Evolutionary conservation across 768 basidiomycete genomes (phyloP).

Genomic region (Mycena vulgaris): DNA sequence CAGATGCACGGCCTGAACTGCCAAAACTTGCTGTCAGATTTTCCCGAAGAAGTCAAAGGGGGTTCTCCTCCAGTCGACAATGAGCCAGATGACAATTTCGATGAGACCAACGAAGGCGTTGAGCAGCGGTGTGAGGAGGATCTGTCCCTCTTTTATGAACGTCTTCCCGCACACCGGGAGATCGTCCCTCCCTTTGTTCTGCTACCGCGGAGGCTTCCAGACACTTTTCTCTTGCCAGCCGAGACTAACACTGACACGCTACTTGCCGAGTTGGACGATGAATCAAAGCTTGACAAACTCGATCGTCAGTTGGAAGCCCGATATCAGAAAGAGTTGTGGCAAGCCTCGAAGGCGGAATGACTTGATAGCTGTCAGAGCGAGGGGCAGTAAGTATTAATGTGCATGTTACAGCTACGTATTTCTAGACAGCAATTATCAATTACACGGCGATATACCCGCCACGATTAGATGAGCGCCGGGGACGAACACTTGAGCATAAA

Average conservation of each 20-base stretch:
- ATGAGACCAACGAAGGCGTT: constrained; percentile 21
- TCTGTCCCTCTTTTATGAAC: constrained; percentile 28
- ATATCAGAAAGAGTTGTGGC: constrained; percentile 63
- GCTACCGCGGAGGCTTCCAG: constrained; percentile 26
- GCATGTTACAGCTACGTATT: constrained; percentile 22
- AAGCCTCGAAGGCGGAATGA: constrained; percentile 15
- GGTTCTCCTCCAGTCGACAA: background rate
- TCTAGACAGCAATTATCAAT: constrained; percentile 16
- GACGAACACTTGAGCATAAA: constrained; percentile 80
- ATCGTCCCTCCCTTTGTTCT: constrained; percentile 42
- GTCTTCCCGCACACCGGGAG: constrained; percentile 45
- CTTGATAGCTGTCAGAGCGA: background rate
- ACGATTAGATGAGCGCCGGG: constrained; percentile 73
- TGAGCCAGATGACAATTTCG: no score
- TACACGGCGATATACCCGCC: constrained; percentile 87
- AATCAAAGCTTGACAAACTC: constrained; percentile 55
- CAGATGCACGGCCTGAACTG: constrained; percentile 17
- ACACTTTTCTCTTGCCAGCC: constrained; percentile 39
- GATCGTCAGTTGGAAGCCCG: constrained; percentile 51
- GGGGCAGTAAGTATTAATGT: background rate
- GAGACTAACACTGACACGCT: constrained; percentile 55
- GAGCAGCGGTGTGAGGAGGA: constrained; percentile 24
- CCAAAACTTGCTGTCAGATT: constrained; percentile 5
- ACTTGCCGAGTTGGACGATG: constrained; percentile 58
- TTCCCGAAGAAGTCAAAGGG: background rate